phyloP scores from a whole-genome alignment of 768 basidiomycete genomes.

The Mycena epipterygia region DNA sequence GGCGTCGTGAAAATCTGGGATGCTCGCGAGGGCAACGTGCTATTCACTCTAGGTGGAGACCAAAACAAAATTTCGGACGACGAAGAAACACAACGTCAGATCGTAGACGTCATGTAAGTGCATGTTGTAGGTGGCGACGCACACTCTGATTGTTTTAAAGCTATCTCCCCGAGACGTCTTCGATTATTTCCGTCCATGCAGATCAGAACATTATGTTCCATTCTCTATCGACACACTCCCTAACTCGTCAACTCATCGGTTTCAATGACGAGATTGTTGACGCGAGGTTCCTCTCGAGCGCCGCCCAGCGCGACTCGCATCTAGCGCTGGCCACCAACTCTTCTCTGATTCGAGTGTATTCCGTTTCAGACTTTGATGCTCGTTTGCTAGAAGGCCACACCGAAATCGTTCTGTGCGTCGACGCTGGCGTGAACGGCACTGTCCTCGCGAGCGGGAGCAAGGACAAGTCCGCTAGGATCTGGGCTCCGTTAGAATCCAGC shows the following conservation, averaged over 20 bases:
- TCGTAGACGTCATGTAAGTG: conserved; percentile 85
- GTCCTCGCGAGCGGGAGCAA: conserved; percentile 94
- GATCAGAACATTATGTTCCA: conserved; percentile 98
- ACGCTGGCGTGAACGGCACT: conserved; percentile 73
- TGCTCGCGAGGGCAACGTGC: conserved; percentile 70
- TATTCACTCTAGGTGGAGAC: conserved; percentile 71
- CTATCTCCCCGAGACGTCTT: conserved; percentile 74
- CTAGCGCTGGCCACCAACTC: conserved; percentile 98
- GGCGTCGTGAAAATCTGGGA: conserved; percentile 92
- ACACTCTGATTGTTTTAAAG: conserved; percentile 53
- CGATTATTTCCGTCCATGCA: conserved; percentile 87
- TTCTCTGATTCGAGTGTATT: conserved; percentile 92
- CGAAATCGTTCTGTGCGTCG: conserved; percentile 92
- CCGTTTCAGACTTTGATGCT: conserved; percentile 80
- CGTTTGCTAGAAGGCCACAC: conserved; percentile 90
- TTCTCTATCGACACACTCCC: conserved; percentile 74
- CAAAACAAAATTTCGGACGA: conserved; percentile 60
- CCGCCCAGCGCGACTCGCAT: conserved; percentile 68
- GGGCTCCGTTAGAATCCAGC: conserved; percentile 63
- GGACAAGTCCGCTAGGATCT: conserved; percentile 89
- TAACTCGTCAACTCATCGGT: conserved; percentile 89
- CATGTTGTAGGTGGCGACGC: neutral
- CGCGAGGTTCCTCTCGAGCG: conserved; percentile 75
- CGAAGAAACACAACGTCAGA: conserved; percentile 87
- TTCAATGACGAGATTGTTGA: conserved; percentile 99